These are phyloP conservation scores for Tanacetum coccineum DNA, from an alignment of 129 eudicot species.

Conservation along the genomic window DNA sequence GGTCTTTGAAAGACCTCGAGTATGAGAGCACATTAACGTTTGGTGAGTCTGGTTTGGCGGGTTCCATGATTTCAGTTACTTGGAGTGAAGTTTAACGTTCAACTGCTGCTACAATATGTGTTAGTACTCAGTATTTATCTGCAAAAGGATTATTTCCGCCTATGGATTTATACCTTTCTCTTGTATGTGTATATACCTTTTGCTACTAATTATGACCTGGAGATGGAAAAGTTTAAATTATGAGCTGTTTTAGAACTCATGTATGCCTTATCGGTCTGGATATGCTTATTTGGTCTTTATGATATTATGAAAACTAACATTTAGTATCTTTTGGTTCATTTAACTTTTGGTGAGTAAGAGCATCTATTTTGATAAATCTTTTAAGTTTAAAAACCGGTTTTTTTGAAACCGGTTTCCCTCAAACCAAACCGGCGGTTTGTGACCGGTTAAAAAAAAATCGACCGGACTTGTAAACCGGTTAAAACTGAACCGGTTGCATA, in stretches of 20 bases:
- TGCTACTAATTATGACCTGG: conserved; percentile 22
- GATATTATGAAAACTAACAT: background rate
- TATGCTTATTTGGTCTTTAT: background rate
- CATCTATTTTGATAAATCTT: no score
- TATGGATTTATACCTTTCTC: background rate
- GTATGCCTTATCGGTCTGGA: background rate
- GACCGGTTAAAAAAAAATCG: no score
- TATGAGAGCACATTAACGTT: conserved; percentile 38
- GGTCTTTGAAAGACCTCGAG: conserved; percentile 48
- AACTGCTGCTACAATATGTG: background rate
- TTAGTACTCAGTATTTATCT: background rate
- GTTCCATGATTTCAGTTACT: conserved; percentile 66
- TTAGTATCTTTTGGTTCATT: background rate
- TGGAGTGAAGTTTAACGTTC: conserved; percentile 43
- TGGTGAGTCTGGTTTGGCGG: conserved; percentile 70
- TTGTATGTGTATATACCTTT: conserved; percentile 13
- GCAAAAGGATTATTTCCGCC: background rate
- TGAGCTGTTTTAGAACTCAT: conserved; percentile 5
- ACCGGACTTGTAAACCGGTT: no score
- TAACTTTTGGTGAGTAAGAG: background rate
- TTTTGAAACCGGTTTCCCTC: no score
- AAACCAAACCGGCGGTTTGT: no score
- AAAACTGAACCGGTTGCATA: no score
- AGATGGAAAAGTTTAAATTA: background rate
- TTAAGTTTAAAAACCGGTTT: no score